These are phyloP conservation scores for Hypoxylon fuscum DNA, from an alignment of 495 filamentous ascomycete genomes.

Conservation along the genomic window DNA sequence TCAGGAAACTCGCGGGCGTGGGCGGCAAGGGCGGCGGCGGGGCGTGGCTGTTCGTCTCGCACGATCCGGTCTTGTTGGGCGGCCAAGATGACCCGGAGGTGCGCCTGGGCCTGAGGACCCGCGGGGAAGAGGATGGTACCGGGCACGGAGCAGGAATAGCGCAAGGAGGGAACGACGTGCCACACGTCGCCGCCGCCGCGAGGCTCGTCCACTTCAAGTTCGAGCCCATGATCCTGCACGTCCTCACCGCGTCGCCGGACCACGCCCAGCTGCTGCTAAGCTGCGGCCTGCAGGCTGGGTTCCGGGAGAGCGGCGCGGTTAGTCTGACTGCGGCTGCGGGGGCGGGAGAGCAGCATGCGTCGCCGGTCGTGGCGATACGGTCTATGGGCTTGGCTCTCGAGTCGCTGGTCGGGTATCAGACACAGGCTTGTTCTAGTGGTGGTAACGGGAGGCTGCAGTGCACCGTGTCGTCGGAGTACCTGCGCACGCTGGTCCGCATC, in stretches of 20 bases:
- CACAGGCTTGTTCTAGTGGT: too few species aligned
- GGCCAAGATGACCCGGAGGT: conserved; percentile 27
- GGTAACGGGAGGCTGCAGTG: conserved; percentile 48
- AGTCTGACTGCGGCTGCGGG: conserved; percentile 52
- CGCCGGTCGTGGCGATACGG: conserved; percentile 82
- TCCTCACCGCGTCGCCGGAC: conserved; percentile 75
- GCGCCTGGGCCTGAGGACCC: conserved; percentile 15
- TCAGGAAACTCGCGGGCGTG: conserved; percentile 56
- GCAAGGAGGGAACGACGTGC: too few species aligned
- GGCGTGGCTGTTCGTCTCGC: conserved; percentile 86
- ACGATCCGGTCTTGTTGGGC: conserved; percentile 68
- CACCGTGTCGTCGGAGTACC: conserved; percentile 64
- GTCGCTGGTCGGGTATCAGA: conserved; percentile 72
- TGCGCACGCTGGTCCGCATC: conserved; percentile 70
- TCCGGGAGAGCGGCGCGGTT: conserved; percentile 85
- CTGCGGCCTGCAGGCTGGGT: conserved; percentile 81
- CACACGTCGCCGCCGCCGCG: too few species aligned
- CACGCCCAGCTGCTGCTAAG: conserved; percentile 76
- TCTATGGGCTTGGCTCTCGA: conserved; percentile 82
- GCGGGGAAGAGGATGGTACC: neutral
- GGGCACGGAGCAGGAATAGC: too few species aligned
- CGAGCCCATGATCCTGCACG: conserved; percentile 94
- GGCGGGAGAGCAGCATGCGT: conserved; percentile 51
- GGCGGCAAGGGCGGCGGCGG: conserved; percentile 86
- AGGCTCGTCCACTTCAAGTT: conserved; percentile 89